These are phyloP conservation scores for Boletellus ananas DNA, from an alignment of 768 basidiomycete species.

Conservation along the genomic window DNA sequence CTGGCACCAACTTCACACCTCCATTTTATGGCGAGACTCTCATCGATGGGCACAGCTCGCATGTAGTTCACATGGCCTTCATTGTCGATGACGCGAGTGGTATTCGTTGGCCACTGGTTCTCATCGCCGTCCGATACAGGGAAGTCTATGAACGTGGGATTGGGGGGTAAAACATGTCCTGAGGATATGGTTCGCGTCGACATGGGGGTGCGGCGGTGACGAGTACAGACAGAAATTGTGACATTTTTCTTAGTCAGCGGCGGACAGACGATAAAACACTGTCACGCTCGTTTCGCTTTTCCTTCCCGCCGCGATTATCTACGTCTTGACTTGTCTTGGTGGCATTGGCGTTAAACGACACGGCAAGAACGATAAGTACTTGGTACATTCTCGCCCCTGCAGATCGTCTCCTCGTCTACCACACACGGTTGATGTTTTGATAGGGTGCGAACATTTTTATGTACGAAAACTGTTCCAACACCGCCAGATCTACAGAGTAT, in stretches of 20 bases:
- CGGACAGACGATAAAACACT: conserved; percentile 1
- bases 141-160: conserved; percentile 58
- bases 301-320: conserved; percentile 55
- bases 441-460: conserved; percentile 23
- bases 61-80: conserved; percentile 74
- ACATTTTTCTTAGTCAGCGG: conserved; percentile 16
- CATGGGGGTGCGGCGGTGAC: conserved; percentile 16
- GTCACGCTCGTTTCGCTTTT: background rate
- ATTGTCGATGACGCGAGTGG: conserved; percentile 45
- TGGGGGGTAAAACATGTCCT: conserved; percentile 40
- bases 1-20: conserved; percentile 39
- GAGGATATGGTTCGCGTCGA: conserved; percentile 15
- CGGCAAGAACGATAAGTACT: conserved; percentile 46
- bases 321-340: conserved; percentile 43
- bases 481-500: background rate
- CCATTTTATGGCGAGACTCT: conserved; percentile 57
- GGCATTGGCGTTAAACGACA: conserved; percentile 67
- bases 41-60: conserved; percentile 49
- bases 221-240: background rate
- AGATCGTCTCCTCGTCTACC: conserved; percentile 55
- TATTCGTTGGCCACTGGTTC: conserved; percentile 54
- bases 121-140: conserved; percentile 56
- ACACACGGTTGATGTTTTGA: conserved; percentile 42
- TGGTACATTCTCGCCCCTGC: conserved; percentile 33
- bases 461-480: no score